These are phyloP conservation scores for Trichoderma sp. DNA, from an alignment of 2,329 filamentous ascomycete genomes.

Conservation along the genomic window DNA sequence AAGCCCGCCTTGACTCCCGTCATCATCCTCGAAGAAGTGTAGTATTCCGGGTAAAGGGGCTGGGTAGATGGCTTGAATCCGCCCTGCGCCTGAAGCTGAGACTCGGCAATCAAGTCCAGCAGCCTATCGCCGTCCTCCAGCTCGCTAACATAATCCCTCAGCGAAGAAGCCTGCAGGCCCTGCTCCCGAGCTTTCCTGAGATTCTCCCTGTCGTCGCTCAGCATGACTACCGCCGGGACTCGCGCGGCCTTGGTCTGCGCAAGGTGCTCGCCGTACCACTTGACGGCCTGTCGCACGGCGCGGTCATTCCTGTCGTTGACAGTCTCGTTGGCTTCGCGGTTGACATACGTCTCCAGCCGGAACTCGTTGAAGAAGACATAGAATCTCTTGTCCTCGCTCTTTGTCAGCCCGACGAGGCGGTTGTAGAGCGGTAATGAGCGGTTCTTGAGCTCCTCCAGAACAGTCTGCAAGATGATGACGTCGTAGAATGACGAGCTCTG, in stretches of 20 bases:
- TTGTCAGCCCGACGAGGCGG: slow-evolving; percentile 83
- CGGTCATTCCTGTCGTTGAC: slow-evolving; percentile 98
- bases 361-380: slow-evolving; percentile 99
- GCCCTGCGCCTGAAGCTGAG: slow-evolving; percentile 69
- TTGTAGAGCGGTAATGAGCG: slow-evolving; percentile 94
- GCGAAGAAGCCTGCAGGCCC: slow-evolving; percentile 66
- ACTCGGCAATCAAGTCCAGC: slow-evolving; percentile 89
- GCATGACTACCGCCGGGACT: slow-evolving; percentile 81
- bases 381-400: slow-evolving; percentile 95
- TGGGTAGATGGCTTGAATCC: slow-evolving; percentile 65
- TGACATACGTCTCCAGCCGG: slow-evolving; percentile 84
- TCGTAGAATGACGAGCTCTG: slow-evolving; percentile 90
- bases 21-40: slow-evolving; percentile 86
- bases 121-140: slow-evolving; percentile 83
- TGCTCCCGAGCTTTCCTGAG: slow-evolving; percentile 79
- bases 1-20: slow-evolving; percentile 87
- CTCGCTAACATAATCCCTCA: slow-evolving; percentile 77
- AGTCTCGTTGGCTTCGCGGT: slow-evolving; percentile 72
- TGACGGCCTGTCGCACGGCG: slow-evolving; percentile 80
- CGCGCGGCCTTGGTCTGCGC: slow-evolving; percentile 61
- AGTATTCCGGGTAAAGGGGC: slow-evolving; percentile 87
- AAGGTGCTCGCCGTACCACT: slow-evolving; percentile 89
- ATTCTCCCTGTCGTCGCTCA: slow-evolving; percentile 91
- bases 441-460: slow-evolving; percentile 93
- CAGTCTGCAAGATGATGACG: slow-evolving; percentile 94